Evolutionary conservation across 164 flowering plant species (phyloP), one percentile per base, ranked within the genome.

Genomic region (Annona cherimola): DNA sequence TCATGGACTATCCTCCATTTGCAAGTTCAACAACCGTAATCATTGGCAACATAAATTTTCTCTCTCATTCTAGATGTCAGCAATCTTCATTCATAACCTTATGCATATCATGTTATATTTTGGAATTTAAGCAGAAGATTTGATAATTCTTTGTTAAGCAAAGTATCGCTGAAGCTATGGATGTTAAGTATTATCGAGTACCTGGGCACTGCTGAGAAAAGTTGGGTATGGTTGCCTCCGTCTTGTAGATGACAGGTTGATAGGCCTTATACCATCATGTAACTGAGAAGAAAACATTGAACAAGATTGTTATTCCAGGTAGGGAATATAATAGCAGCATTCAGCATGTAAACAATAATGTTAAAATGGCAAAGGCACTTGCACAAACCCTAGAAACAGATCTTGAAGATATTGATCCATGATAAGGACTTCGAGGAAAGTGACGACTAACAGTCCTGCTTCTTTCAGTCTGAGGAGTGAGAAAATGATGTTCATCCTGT

Each of bases 371-470:
- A 43, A 39, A 7, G 5, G 14, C 14, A 50, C 11, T 2, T 57
- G 42, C 46, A 71, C 54, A 61, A 76, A 88, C 98, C 95, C 84
- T 86, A 73, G 85, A 76, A 66, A 80, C 81, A 14, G 96, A 80
- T 76, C 82, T 86, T 63, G 92, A 77, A 79, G 70, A 74, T 46
- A 85, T 78, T 59, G 87, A 72, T 82, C 97, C 83, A 61, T 97
- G 87, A 77, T 89, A 93, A 55, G 98, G 98, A 8, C 96, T 89
- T 73, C 93, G 79, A 4, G 90, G 88, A 77, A 88, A 84, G 75
- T 80, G 84, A 68, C 84, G 86, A 67, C 86, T 80, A 70, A 90
- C 90, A 78, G 75, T 74, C 77, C 85, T 85, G 78, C 81, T 79
- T 78, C 86, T 84, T 71, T 84, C 86, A 79, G 77, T 81, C 66